These are phyloP conservation scores for Hypholoma sublateritium DNA, from an alignment of 768 basidiomycete species.

Conservation along the genomic window DNA sequence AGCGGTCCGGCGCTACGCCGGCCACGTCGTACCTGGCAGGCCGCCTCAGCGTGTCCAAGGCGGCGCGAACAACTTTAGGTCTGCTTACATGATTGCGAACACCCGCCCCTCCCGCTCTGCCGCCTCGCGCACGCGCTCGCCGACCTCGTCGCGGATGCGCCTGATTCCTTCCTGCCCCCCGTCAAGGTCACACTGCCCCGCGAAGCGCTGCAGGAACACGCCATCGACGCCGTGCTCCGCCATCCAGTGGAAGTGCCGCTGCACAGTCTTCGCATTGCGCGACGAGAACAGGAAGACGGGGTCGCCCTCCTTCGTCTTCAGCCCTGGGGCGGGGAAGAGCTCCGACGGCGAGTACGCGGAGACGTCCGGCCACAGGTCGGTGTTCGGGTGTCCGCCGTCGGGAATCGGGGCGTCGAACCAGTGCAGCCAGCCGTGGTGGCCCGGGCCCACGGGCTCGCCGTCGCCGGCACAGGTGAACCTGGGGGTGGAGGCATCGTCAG, in stretches of 20 bases:
- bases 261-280: constrained; percentile 71
- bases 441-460: constrained; percentile 66
- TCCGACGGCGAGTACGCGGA: constrained; percentile 71
- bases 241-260: constrained; percentile 84
- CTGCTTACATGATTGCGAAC: constrained; percentile 82
- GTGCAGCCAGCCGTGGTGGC: constrained; percentile 86
- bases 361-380: constrained; percentile 80
- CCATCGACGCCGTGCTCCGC: constrained; percentile 79
- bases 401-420: constrained; percentile 76
- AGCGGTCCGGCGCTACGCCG: constrained; percentile 68
- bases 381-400: constrained; percentile 68
- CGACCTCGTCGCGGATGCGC: constrained; percentile 70
- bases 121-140: constrained; percentile 68
- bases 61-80: too few species aligned
- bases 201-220: constrained; percentile 79
- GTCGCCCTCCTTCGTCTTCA: constrained; percentile 53
- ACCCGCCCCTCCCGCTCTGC: constrained; percentile 81
- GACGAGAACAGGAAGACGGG: constrained; percentile 78
- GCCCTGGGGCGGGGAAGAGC: constrained; percentile 67
- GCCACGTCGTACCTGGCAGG: constrained; percentile 76
- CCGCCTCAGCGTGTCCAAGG: not conserved
- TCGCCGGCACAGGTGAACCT: constrained; percentile 78
- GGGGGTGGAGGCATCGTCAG: not conserved
- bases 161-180: constrained; percentile 56
- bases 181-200: constrained; percentile 61